Base-by-base conservation (phyloP, 257 asterid genomes). In the Mentha longifolia region DNA sequence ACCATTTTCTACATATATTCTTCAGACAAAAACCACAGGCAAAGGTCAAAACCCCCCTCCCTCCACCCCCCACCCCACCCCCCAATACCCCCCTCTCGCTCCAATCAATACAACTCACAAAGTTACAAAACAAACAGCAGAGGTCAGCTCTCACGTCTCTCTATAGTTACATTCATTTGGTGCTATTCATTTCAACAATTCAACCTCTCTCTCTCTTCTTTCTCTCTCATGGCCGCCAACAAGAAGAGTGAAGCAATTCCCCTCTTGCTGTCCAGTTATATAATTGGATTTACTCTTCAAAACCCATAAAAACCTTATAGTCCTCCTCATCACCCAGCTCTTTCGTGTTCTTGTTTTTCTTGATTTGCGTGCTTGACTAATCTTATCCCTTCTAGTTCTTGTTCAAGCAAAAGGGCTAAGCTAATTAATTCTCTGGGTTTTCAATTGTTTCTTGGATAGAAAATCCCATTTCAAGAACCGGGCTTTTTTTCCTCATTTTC, bases 191-290 rank as follows among this genome's bases (percentile, higher is more conserved):
- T 74, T 43, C 47, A 61, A 22, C 82, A 77, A 67, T 74, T 43
- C 47, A 61, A 22, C 55, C 70, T 14, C 35, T 15, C 74, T 30
- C 74, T 41, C 69, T 67, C 78, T 51, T 49, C 64, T 39, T 43
- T 68, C 77, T 73, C 83, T 33, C 71, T 74, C 73, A 79, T 75
- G 89, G 86, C 87, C 85, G 87, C 86, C 83, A 60, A 57, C 85
- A 79, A 74, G 62, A 80, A 43, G 79, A 76, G 84, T 83, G 85
- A 84, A 75, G 78, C 81, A 78, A 65, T 75, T 55, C 51, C 72
- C 70, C 64, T 59, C 73, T 68, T 41, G 20, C 45, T 4, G 41
- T 62, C 45, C 37, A 43, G 28, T 71, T 65, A 59, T 70, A 65
- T 65, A 66, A 17, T 33, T n/a, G 15, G 47, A 39, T 61, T 67